Conservation (phyloP, 371 early-diverging fungal genomes). For the Mortierella sp. region DNA sequence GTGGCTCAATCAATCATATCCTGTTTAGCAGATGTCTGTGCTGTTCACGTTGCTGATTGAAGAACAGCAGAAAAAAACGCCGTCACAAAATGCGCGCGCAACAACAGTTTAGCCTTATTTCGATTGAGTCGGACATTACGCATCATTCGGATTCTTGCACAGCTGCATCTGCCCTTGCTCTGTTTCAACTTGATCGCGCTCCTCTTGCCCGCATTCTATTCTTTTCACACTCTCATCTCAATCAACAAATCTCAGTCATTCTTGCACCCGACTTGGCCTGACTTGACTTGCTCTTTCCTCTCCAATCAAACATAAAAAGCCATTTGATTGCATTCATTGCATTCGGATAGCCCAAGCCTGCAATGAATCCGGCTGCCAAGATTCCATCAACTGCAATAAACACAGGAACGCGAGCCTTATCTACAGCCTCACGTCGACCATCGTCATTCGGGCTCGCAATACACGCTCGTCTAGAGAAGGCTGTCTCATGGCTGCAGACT, state of each 20-base stretch:
- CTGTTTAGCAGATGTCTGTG: background rate
- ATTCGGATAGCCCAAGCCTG: background rate
- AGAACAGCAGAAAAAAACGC: background rate
- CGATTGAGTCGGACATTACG: no score
- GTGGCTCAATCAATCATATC: no score
- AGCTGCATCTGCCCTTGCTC: no score
- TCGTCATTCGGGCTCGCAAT: slow-evolving; percentile 14
- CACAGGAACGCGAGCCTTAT: slow-evolving; percentile 29
- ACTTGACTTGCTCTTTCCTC: background rate
- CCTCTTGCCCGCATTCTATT: background rate
- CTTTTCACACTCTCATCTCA: background rate
- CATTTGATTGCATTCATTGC: background rate
- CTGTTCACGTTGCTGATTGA: background rate
- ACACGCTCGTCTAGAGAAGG: slow-evolving; percentile 21
- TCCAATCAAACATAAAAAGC: background rate
- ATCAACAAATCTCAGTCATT: no score
- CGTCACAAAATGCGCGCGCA: background rate
- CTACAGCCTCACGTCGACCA: slow-evolving; percentile 15
- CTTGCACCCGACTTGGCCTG: no score
- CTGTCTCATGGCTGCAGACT: slow-evolving; percentile 27
- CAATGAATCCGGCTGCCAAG: slow-evolving; percentile 26
- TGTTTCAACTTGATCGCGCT: no score
- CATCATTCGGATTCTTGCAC: no score
- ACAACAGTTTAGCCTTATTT: background rate
- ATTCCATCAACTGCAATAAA: slow-evolving; percentile 29